Base-by-base conservation (phyloP, 495 filamentous ascomycete genomes). In the Letharia lupina region DNA sequence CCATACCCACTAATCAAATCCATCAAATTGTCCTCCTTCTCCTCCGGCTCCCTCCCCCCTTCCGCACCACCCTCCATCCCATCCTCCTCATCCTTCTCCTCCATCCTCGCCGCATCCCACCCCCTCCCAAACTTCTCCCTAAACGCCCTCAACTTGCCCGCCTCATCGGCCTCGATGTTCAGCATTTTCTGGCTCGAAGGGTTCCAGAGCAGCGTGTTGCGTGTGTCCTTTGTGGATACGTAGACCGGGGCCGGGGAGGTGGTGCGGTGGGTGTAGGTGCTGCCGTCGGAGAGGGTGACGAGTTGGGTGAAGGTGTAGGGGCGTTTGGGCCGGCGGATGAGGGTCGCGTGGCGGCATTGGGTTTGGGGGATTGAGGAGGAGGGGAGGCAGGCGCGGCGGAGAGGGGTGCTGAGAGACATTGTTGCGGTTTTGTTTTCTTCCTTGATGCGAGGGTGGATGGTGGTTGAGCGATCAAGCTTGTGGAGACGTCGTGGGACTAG, bases 301-400 rank as follows among this genome's bases (percentile, higher is more conserved):
- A 98, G 87, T 77, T 98, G 94, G 31, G 94, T 96, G 84, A 96
- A 96, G 70, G 88, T 90, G 84, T 97, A 97, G 42, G 94, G 94
- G 7, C 93, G 87, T 71, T 89, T 87, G 20, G 90, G 91, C 5
- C 95, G 92, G 44, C 83, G 85, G 73, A 98, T 84, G 67, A 96
- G 89, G n/a, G 88, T 89, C 35, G 94, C 95, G 74, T 91, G 84
- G n/a, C 91, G 89, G 75, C 60, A 15, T 68, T 73, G 68, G 50
- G 23, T 61, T 20, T 67, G 68, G 62, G 64, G 64, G 63, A 62
- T 6, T 20, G 70, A 28, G 58, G 52, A 18, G 23, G 42, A 54
- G 60, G 62, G 41, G 45, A 68, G 48, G 70, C 74, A 71, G 56
- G 74, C 71, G 73, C 78, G 78, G 75, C 77, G 83, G 70, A 82